Conservation (phyloP, 2,329 filamentous ascomycete species). For the Parascedosporium putredinis region DNA sequence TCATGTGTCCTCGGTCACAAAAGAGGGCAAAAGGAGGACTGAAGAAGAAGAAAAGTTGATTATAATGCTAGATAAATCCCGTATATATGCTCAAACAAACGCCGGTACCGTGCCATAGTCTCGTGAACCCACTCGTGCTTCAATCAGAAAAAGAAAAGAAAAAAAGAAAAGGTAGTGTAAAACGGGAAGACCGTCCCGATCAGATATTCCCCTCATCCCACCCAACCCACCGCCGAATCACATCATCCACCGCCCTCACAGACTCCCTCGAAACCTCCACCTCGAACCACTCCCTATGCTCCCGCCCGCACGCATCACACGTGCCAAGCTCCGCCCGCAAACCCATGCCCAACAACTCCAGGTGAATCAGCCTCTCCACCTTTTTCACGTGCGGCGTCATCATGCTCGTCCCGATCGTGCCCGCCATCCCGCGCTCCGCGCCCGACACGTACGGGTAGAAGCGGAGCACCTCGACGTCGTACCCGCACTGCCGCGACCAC, state of each 20-base stretch:
- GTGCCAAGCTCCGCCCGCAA: slow-evolving; percentile 41
- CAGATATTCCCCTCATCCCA: slow-evolving; percentile 53
- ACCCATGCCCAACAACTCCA: slow-evolving; percentile 65
- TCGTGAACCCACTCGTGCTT: no score
- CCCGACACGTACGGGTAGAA: slow-evolving; percentile 76
- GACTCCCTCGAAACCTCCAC: slow-evolving; percentile 64
- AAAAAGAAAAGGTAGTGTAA: background rate
- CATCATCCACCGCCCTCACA: slow-evolving; percentile 54
- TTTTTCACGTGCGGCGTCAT: slow-evolving; percentile 80
- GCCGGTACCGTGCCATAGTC: no score
- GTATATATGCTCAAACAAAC: no score
- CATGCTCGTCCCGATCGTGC: slow-evolving; percentile 30
- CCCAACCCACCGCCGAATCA: slow-evolving; percentile 73
- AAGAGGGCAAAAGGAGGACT: no score
- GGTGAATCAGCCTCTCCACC: slow-evolving; percentile 81
- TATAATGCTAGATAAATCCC: no score
- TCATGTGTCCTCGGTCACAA: no score
- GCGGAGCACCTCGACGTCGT: slow-evolving; percentile 75
- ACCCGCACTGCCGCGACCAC: slow-evolving; percentile 88
- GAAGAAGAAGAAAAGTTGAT: no score
- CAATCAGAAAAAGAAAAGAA: no score
- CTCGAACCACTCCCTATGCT: slow-evolving; percentile 94
- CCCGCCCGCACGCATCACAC: slow-evolving; percentile 70
- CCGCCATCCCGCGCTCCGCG: slow-evolving; percentile 13
- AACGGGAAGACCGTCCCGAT: no score